These are phyloP conservation scores for Phytopythium mirpurense DNA, from an alignment of 352 stramenopile species.

Conservation along the genomic window DNA sequence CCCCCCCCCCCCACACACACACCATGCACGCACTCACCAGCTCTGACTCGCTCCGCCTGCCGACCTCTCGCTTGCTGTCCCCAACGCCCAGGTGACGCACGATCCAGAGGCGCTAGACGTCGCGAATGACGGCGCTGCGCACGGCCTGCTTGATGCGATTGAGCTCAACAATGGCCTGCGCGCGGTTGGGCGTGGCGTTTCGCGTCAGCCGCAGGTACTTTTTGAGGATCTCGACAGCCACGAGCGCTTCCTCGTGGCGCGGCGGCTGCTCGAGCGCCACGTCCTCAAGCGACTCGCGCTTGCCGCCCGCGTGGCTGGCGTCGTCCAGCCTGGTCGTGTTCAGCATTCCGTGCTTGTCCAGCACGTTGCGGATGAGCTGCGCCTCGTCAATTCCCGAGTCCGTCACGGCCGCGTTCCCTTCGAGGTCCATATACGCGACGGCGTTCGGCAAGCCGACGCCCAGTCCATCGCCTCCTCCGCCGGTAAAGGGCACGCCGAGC, in stretches of 20 bases:
- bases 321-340: slow-evolving; percentile 61
- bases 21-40: neutral
- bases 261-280: slow-evolving; percentile 49
- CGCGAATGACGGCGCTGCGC: slow-evolving; percentile 21
- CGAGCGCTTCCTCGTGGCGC: slow-evolving; percentile 44
- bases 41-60: too few species aligned
- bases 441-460: slow-evolving; percentile 39
- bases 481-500: slow-evolving; percentile 37
- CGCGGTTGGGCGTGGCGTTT: slow-evolving; percentile 41
- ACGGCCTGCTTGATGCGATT: slow-evolving; percentile 67
- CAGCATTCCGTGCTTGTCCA: slow-evolving; percentile 77
- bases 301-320: slow-evolving; percentile 31
- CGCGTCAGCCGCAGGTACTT: slow-evolving; percentile 62
- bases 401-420: slow-evolving; percentile 71
- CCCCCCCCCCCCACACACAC: too few species aligned
- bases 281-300: slow-evolving; percentile 48
- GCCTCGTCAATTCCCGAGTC: slow-evolving; percentile 77
- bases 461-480: neutral
- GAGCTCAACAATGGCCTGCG: slow-evolving; percentile 62
- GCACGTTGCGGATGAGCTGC: slow-evolving; percentile 77
- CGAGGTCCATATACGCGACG: slow-evolving; percentile 61
- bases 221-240: slow-evolving; percentile 63
- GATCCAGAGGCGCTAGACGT: slow-evolving; percentile 11
- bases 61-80: too few species aligned
- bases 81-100: too few species aligned